These are phyloP conservation scores for Phytophthora constricta DNA, from an alignment of 352 stramenopile species.

Conservation along the genomic window DNA sequence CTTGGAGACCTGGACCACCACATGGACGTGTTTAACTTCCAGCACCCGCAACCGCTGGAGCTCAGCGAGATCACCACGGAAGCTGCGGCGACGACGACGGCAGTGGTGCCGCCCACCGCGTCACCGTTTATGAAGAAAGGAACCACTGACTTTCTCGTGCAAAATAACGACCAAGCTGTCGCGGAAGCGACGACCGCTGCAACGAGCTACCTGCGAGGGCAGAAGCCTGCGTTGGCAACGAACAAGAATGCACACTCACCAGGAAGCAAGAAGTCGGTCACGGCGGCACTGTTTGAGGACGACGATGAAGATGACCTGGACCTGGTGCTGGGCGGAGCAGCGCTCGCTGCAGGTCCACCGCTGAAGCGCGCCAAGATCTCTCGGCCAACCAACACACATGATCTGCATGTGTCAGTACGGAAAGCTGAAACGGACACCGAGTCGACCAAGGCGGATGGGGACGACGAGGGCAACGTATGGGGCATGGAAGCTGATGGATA, in stretches of 20 bases:
- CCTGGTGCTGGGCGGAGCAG: conserved; percentile 18
- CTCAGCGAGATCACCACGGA: conserved; percentile 27
- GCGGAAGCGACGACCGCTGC: conserved; percentile 15
- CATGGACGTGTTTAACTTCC: conserved; percentile 66
- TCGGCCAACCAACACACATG: conserved; percentile 9
- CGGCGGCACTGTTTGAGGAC: conserved; percentile 57
- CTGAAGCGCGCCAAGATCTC: conserved; percentile 43
- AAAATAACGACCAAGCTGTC: conserved; percentile 24
- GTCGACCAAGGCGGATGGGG: conserved; percentile 47
- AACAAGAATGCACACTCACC: conserved; percentile 26
- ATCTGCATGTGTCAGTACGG: conserved; percentile 21
- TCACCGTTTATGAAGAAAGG: conserved; percentile 41
- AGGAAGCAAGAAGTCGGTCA: conserved; percentile 56
- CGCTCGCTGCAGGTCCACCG: conserved; percentile 25
- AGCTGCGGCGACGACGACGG: neutral
- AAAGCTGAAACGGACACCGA: conserved; percentile 39
- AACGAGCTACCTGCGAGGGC: conserved; percentile 24
- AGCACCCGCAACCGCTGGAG: conserved; percentile 38
- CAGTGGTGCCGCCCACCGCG: conserved; percentile 25
- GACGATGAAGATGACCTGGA: conserved; percentile 49
- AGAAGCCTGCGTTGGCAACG: conserved; percentile 24
- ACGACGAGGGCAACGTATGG: conserved; percentile 74
- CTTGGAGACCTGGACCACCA: conserved; percentile 57
- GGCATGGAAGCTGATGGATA: conserved; percentile 76
- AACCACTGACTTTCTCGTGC: conserved; percentile 30